Base-by-base conservation (phyloP, 2,329 filamentous ascomycete species). In the Ceratocystis cubensis region DNA sequence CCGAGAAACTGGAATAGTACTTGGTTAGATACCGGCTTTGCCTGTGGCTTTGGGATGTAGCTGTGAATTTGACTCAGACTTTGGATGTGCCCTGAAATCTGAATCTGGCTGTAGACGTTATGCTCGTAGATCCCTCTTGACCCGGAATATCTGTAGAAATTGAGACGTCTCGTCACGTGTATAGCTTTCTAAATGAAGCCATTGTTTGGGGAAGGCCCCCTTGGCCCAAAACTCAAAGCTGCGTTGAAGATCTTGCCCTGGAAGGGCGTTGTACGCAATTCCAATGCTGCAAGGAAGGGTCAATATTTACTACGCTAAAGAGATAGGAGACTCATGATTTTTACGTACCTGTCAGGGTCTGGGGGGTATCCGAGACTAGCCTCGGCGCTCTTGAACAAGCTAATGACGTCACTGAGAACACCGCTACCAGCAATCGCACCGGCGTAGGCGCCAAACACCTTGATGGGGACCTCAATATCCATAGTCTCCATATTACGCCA, bases 391-490 rank as follows among this genome's bases (percentile, higher is more conserved):
- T 85, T 79, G 56, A 96, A 78, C 44, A 89, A 78, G 67, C 80
- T 77, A 70, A 85, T 83, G 2, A 86, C 86, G 71, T 88, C 85
- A 22, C 89, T 83, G 61, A 89, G 80, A 63, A 87, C 80, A 28
- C 85, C 86, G 70, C 90, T 88, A 2, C 86, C 85, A 0, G 88
- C 89, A 66, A 96, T 75, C 0, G 89, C 89, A 7, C 85, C 88
- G 61, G 88, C 79, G 73, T 96, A 97, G 1, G 87, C 85, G 22
- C 84, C 84, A 75, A 89, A 93, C 13, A 97, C 83, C 1, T 81
- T 75, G 25, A 82, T 81, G 46, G 91, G 88, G 28, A 96, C 80
- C 50, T 90, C 87, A 64, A 97, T 81, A 37, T 94, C 90, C 81
- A 95, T 87, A 66, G 80, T 80, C 71, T 82, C 80, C 67, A 94